phyloP scores from a whole-genome alignment of 805 yeast genomes.

The Hanseniaspora mollemarum region DNA sequence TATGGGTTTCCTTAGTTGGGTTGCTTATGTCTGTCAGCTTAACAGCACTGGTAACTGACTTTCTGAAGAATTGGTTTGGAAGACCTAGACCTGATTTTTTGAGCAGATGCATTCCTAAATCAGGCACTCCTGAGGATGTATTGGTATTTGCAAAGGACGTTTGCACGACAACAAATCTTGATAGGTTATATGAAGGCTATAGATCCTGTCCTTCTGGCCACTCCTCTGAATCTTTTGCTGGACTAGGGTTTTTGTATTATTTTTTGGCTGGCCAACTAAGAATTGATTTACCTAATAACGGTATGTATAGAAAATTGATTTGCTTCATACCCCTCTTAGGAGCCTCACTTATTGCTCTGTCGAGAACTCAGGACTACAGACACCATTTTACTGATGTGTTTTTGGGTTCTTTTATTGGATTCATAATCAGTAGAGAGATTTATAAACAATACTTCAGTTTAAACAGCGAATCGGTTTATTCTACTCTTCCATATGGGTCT shows the following conservation, averaged over 20 bases:
- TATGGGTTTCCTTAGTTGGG: slow-evolving; percentile 59
- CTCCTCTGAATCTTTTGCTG: slow-evolving; percentile 58
- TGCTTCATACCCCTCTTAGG: slow-evolving; percentile 48
- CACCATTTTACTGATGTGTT: slow-evolving; percentile 84
- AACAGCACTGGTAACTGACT: slow-evolving; percentile 55
- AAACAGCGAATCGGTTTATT: slow-evolving; percentile 1
- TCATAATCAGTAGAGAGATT: slow-evolving; percentile 39
- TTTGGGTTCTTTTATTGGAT: slow-evolving; percentile 61
- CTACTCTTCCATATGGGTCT: slow-evolving; percentile 3
- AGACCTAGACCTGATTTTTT: slow-evolving; percentile 87
- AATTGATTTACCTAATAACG: slow-evolving; percentile 38
- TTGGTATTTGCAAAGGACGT: slow-evolving; percentile 53
- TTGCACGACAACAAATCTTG: slow-evolving; percentile 43
- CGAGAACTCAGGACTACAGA: slow-evolving; percentile 84
- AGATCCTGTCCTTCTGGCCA: slow-evolving; percentile 80
- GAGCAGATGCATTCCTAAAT: slow-evolving; percentile 65
- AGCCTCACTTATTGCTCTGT: slow-evolving; percentile 67
- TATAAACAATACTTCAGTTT: slow-evolving; percentile 21
- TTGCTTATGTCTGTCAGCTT: slow-evolving; percentile 47
- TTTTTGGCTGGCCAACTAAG: slow-evolving; percentile 61
- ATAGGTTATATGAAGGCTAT: slow-evolving; percentile 52
- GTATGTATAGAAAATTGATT: slow-evolving; percentile 53
- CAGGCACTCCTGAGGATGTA: slow-evolving; percentile 44
- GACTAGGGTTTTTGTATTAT: slow-evolving; percentile 49
- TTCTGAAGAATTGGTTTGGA: slow-evolving; percentile 74